These are phyloP conservation scores for Atkinsonella hypoxylon DNA, from an alignment of 2,329 filamentous ascomycete species.

Conservation along the genomic window DNA sequence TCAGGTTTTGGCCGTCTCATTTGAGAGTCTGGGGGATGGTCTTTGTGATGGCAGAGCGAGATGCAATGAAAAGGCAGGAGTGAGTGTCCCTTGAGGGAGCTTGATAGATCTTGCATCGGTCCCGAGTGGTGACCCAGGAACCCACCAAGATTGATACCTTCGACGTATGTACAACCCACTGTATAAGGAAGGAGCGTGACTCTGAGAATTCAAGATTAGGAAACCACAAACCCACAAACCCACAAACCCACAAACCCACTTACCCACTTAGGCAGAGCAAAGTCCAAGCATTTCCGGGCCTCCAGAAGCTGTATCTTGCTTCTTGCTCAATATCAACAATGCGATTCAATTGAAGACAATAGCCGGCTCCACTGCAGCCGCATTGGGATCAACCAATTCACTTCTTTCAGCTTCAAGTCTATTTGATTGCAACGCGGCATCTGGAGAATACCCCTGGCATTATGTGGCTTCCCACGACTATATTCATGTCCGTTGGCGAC, in stretches of 20 bases:
- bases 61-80: not conserved
- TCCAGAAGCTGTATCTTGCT: not conserved
- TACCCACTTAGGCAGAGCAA: not conserved
- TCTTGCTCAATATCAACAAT: not conserved
- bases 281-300: not conserved
- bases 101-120: not conserved
- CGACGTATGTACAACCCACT: too few relatives aligned
- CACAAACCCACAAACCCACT: not conserved
- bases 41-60: not conserved
- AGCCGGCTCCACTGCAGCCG: not conserved
- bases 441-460: not conserved
- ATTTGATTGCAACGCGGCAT: not conserved
- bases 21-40: not conserved
- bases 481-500: conserved; percentile 2
- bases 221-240: not conserved
- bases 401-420: not conserved
- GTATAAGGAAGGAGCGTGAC: not conserved
- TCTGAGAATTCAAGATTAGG: not conserved
- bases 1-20: not conserved
- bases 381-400: not conserved
- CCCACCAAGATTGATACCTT: not conserved
- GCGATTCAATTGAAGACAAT: conserved; percentile 2
- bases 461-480: conserved; percentile 4
- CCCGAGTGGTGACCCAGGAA: not conserved
- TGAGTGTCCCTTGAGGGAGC: not conserved